These are phyloP conservation scores for Termitomyces sp. DNA, from an alignment of 768 basidiomycete genomes.

Conservation along the genomic window DNA sequence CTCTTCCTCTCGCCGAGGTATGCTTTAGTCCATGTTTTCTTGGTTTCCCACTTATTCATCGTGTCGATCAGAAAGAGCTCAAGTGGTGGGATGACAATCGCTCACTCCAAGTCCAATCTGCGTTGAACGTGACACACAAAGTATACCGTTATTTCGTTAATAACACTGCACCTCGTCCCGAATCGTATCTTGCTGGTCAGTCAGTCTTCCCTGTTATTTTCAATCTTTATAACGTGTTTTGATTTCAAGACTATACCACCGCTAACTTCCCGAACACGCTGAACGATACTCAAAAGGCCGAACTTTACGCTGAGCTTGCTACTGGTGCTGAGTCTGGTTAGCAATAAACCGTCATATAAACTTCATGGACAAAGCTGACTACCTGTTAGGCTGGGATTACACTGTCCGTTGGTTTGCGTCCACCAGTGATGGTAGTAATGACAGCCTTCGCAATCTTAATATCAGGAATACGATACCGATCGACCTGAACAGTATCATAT, in stretches of 20 bases:
- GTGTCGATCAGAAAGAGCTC: slow-evolving; percentile 56
- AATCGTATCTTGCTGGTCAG: slow-evolving; percentile 65
- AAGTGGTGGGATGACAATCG: slow-evolving; percentile 80
- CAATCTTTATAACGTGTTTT: slow-evolving; percentile 14
- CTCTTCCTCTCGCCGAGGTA: slow-evolving; percentile 81
- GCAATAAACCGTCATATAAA: slow-evolving; percentile 8
- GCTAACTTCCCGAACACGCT: slow-evolving; percentile 66
- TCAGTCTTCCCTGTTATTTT: not conserved
- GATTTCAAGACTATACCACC: slow-evolving; percentile 62
- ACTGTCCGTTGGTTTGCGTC: slow-evolving; percentile 43
- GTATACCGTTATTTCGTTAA: slow-evolving; percentile 73
- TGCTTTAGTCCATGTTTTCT: slow-evolving; percentile 3
- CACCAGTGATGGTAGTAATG: slow-evolving; percentile 30
- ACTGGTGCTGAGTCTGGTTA: slow-evolving; percentile 78
- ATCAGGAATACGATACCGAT: slow-evolving; percentile 65
- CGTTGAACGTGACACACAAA: slow-evolving; percentile 56
- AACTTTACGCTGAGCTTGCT: slow-evolving; percentile 83
- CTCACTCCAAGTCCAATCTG: slow-evolving; percentile 60
- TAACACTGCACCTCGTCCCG: slow-evolving; percentile 85
- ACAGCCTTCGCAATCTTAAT: slow-evolving; percentile 65
- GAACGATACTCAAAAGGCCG: slow-evolving; percentile 51
- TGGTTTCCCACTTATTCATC: not conserved
- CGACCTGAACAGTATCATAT: slow-evolving; percentile 81
- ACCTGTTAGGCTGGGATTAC: slow-evolving; percentile 40
- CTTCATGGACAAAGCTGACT: not conserved